Percentiles rank a stretch among this genome's conserved stretches.
Evolutionary conservation across 208 protist species (phyloP).

Genomic region (Leptomonas pyrrhocoris): DNA sequence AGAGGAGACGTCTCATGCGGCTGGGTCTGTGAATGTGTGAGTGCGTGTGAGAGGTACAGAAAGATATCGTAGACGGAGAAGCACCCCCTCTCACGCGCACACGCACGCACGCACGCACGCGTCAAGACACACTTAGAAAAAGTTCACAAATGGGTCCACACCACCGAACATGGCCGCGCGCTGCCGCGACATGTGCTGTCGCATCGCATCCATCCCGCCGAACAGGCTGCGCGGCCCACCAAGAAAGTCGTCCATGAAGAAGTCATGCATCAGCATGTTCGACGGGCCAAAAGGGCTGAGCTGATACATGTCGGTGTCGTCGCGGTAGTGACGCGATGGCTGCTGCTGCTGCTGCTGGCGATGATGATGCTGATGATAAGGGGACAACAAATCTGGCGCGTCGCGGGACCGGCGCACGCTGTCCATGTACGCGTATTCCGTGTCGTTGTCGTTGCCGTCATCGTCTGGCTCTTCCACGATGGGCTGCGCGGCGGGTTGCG

Average conservation of each 20-base stretch:
- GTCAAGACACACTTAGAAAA: conserved; percentile 10
- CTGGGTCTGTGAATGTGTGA: too few species aligned
- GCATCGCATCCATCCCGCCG: conserved; percentile 38
- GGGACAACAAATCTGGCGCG: not conserved
- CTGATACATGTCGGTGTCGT: not conserved
- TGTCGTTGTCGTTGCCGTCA: conserved; percentile 12
- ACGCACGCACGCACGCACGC: not conserved
- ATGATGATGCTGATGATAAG: not conserved
- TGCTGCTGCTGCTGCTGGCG: not conserved
- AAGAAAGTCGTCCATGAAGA: conserved; percentile 30
- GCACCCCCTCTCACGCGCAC: not conserved
- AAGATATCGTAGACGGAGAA: too few species aligned
- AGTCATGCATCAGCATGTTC: conserved; percentile 8
- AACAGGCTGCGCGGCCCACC: conserved; percentile 21
- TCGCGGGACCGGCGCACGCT: not conserved
- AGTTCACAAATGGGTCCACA: conserved; percentile 25
- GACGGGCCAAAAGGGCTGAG: conserved; percentile 5
- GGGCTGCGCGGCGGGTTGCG: conserved; percentile 22
- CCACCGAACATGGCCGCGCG: conserved; percentile 37
- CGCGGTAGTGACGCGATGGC: not conserved
- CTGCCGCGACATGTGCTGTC: conserved; percentile 23
- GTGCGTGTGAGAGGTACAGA: too few species aligned
- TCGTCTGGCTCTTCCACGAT: conserved; percentile 57
- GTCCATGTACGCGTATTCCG: not conserved
- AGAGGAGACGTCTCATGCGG: not conserved